A percentile compares a stretch with the other conserved stretches of the same genome.
Conservation (phyloP, 768 basidiomycete genomes). For the Serendipita sp. region DNA sequence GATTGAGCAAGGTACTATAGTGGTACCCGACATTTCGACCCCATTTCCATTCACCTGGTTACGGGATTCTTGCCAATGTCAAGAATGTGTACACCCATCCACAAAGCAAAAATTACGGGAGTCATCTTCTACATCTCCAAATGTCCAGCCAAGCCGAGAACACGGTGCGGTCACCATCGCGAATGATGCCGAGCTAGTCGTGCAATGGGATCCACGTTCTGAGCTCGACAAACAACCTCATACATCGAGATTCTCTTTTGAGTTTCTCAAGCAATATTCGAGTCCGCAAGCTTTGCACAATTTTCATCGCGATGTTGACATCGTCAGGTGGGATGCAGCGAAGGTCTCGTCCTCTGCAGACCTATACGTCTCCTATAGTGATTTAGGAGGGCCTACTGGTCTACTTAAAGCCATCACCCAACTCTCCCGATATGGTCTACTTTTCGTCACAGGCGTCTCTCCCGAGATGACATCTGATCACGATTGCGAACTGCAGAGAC, state of each 20-base stretch:
- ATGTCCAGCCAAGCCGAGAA: slow-evolving; percentile 30
- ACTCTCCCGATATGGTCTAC: slow-evolving; percentile 52
- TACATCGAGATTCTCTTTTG: slow-evolving; percentile 33
- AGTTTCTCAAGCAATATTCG: slow-evolving; percentile 37
- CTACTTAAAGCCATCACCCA: slow-evolving; percentile 51
- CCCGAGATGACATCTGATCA: slow-evolving; percentile 40
- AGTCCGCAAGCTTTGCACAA: slow-evolving; percentile 21
- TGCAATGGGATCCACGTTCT: slow-evolving; percentile 2
- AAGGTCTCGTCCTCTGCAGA: slow-evolving; percentile 24
- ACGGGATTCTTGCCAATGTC: slow-evolving; percentile 68
- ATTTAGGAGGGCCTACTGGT: slow-evolving; percentile 29
- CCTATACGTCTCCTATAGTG: slow-evolving; percentile 42
- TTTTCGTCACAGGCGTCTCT: slow-evolving; percentile 61
- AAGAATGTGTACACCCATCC: slow-evolving; percentile 57
- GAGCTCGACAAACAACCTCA: slow-evolving; percentile 30
- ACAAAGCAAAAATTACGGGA: slow-evolving; percentile 64
- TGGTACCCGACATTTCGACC: slow-evolving; percentile 5
- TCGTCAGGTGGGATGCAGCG: slow-evolving; percentile 30
- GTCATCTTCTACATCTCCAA: slow-evolving; percentile 45
- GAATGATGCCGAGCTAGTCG: slow-evolving; percentile 22
- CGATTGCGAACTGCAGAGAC: slow-evolving; percentile 46
- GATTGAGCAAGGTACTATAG: not conserved
- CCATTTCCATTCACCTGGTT: slow-evolving; percentile 60
- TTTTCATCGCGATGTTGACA: slow-evolving; percentile 32
- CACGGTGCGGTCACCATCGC: slow-evolving; percentile 24